These are phyloP conservation scores for Mycena crocata DNA, from an alignment of 768 basidiomycete genomes.

Conservation along the genomic window DNA sequence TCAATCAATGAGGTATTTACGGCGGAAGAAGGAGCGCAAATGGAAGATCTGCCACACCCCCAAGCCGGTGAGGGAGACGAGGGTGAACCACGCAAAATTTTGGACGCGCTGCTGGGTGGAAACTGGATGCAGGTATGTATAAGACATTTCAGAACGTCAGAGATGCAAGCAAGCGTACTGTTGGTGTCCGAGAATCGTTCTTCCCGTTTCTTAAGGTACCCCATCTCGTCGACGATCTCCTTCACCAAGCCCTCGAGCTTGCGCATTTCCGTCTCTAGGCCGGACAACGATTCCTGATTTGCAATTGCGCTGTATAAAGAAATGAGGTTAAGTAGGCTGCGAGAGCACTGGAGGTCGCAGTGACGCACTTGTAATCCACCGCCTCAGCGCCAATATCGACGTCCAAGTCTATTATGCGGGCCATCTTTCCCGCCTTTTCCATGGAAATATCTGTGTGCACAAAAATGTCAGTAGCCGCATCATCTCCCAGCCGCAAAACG, in stretches of 20 bases:
- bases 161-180: constrained; percentile 59
- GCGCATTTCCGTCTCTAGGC: constrained; percentile 97
- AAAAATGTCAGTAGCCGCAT: not conserved
- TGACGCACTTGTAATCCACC: constrained; percentile 96
- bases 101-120: constrained; percentile 94
- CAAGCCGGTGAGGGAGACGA: constrained; percentile 79
- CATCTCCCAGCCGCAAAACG: constrained; percentile 42
- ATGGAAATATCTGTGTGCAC: constrained; percentile 55
- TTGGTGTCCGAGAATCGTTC: constrained; percentile 90
- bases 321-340: constrained; percentile 13
- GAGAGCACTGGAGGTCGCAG: not conserved
- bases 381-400: constrained; percentile 99
- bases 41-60: constrained; percentile 97
- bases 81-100: constrained; percentile 92
- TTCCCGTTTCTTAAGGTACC: constrained; percentile 92
- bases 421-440: constrained; percentile 61
- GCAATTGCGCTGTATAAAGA: constrained; percentile 84
- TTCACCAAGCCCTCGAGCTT: constrained; percentile 95
- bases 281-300: constrained; percentile 96
- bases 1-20: constrained; percentile 93
- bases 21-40: constrained; percentile 94
- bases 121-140: constrained; percentile 57
- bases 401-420: constrained; percentile 89
- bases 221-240: constrained; percentile 94
- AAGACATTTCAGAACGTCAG: not conserved